Percentiles rank a stretch among this genome's conserved stretches.
phyloP scores from a whole-genome alignment of 768 basidiomycete genomes.

The Russula abietina region DNA sequence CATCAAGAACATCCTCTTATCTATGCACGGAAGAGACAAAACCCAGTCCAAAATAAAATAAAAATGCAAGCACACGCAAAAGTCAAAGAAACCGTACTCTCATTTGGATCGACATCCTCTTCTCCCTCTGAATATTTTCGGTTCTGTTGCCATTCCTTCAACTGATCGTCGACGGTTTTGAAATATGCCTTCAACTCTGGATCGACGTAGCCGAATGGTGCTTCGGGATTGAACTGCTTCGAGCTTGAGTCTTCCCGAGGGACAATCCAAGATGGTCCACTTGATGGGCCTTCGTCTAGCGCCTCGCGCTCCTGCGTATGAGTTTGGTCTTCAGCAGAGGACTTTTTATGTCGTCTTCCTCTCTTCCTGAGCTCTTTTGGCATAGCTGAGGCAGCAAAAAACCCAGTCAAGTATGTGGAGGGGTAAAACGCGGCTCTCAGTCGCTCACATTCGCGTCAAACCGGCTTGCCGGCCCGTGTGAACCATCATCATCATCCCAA shows the following conservation, averaged over 20 bases:
- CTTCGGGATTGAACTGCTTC: constrained; percentile 49
- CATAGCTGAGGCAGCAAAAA: constrained; percentile 38
- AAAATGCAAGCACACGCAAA: constrained; percentile 4
- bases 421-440: neutral
- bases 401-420: neutral
- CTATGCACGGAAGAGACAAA: neutral
- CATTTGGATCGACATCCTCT: constrained; percentile 57
- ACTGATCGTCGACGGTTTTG: constrained; percentile 78
- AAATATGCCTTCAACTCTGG: constrained; percentile 92
- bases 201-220: constrained; percentile 88
- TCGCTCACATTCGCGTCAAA: neutral
- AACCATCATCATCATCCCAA: neutral
- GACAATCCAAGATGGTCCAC: constrained; percentile 68
- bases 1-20: constrained; percentile 53
- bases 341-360: constrained; percentile 68
- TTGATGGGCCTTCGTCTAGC: constrained; percentile 15
- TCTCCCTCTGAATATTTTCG: constrained; percentile 41
- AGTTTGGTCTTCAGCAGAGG: constrained; percentile 28
- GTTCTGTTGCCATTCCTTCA: constrained; percentile 77
- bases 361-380: constrained; percentile 70
- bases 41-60: constrained; percentile 21
- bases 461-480: neutral
- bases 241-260: constrained; percentile 31
- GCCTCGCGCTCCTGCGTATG: constrained; percentile 25
- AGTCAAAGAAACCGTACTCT: constrained; percentile 59